phyloP scores from a whole-genome alignment of 441 rosid species.

The Rhodomyrtus psidioides region DNA sequence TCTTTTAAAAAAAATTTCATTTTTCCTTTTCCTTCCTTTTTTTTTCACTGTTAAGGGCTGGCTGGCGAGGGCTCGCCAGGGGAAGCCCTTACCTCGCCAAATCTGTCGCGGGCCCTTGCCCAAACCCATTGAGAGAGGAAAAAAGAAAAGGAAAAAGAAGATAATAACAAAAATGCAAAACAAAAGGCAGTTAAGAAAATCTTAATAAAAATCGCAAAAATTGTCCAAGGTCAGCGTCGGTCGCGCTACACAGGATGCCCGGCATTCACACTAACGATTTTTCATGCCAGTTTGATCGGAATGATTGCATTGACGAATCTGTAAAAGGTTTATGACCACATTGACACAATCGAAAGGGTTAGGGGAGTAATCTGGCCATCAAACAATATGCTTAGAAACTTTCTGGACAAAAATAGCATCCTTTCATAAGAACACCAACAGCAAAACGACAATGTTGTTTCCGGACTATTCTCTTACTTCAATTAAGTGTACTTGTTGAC shows the following conservation, averaged over 20 bases:
- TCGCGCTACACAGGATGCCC: rapidly evolving
- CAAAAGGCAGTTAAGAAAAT: not conserved
- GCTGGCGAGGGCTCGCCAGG: too few relatives aligned
- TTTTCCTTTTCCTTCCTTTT: not conserved
- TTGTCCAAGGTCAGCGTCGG: rapidly evolving
- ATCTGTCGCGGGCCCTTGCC: not conserved
- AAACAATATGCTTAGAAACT: too few relatives aligned
- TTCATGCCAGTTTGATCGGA: rapidly evolving
- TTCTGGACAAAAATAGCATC: too few relatives aligned
- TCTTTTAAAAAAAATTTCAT: not conserved
- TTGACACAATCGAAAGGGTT: too few relatives aligned
- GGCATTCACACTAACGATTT: rapidly evolving
- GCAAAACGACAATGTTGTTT: not conserved
- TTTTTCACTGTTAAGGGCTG: not conserved
- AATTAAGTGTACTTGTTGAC: not conserved
- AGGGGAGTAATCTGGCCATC: too few relatives aligned
- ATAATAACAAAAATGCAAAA: too few relatives aligned
- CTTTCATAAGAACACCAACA: not conserved
- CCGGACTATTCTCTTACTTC: not conserved
- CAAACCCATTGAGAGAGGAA: not conserved
- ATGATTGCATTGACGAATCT: not conserved
- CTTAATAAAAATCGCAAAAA: not conserved
- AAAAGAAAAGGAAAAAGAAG: not conserved
- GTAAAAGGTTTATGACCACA: not conserved
- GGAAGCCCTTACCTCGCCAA: not conserved